Base-by-base conservation (phyloP, 169 alveolate species). In the Eimeria necatrix region DNA sequence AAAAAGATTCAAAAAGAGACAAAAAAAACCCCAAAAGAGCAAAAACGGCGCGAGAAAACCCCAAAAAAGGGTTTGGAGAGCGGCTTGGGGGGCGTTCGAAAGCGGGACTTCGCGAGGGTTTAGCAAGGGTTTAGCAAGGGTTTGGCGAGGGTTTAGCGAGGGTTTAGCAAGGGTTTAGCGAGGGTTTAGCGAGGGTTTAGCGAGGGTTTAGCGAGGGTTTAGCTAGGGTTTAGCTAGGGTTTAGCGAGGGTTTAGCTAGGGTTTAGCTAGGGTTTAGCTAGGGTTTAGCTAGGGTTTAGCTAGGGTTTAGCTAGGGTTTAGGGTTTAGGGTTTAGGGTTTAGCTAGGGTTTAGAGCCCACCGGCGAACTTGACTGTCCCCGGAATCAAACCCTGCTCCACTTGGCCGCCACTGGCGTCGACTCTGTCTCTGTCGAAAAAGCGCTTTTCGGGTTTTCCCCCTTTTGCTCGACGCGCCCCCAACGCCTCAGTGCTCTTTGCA, bases 351-450 rank as follows among this genome's bases (percentile, higher is more conserved):
- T n/a, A n/a, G n/a, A n/a, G n/a, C 71, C 9, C 53, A 52, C 94
- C 94, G 26, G 94, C 94, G 22, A 88, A 88, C 18, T 85, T 84
- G 61, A 88, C 87, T 1, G 94, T 88, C n/a, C 87, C 87, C 1
- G 85, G 94, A 22, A 22, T 76, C 12, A 71, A 24, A 26, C 94
- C 94, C 56, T 88, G 94, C 26, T 88, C 94, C 14, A 88, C 94
- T 46, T 88, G 94, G 3, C 87, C 85, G 49, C 94, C 94, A 7
- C 87, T 24, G 14, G 94, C 85, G 74, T 88, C 94, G 53, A 88
- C 68, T 16, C 61, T 70, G 7, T 88, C 94, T 4, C 94, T 76
- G 18, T 88, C 94, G 59, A 88, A 88, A 20, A 88, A 68, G 7
- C 87, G 64, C 68, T 88, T 88, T 56, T 52, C 78, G 56, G 78